Base-by-base conservation (phyloP, 2,329 filamentous ascomycete genomes). In the Microsporum ferrugineum region DNA sequence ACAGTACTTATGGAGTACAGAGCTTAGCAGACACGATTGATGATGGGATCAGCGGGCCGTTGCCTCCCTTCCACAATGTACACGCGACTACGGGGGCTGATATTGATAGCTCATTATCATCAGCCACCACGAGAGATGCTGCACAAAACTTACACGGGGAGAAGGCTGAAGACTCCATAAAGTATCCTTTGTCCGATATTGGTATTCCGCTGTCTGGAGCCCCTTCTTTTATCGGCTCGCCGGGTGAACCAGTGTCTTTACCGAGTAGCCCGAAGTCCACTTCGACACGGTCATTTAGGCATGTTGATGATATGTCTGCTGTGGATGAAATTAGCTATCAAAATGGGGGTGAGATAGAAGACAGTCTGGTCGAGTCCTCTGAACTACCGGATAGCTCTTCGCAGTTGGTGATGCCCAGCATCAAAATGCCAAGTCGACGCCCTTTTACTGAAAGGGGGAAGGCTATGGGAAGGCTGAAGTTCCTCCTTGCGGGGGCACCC, bases 361-460 rank as follows among this genome's bases (percentile, higher is more conserved):
- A 82, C 71, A 70, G 70, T 17, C 58, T 63, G 10, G 60, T 63
- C 7, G 66, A 64, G 5, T 70, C 71, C 6, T 67, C 68, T 7
- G 68, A 69, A 57, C 60, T 72, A 2, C 68, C 70, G 33, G 73
- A 75, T 62, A 73, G 76, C 69, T 68, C 76, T 10, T 76, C 77
- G n/a, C 91, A 97, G 73, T 81, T 99, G n/a, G 89, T 99, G 63
- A 99, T 99, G 94, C 94, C 94, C 3, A 96, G 91, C 70, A 87
- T 99, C 68, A 86, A 84, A 64, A 94, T 99, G 83, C 92, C 94
- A 2, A 88, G 84, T 63, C 85, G 94, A 57, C 82, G 91, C 58
- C 91, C 91, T 0, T 97, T 97, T 72, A 96, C 94, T 0, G 84
- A 88, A n/a, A 82, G 83, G 55, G 94, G 94, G 14, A 92, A 88